Evolutionary conservation across 2,329 filamentous ascomycete genomes (phyloP), one percentile per base, ranked within the genome.

Genomic region (Rutstroemia sp.): DNA sequence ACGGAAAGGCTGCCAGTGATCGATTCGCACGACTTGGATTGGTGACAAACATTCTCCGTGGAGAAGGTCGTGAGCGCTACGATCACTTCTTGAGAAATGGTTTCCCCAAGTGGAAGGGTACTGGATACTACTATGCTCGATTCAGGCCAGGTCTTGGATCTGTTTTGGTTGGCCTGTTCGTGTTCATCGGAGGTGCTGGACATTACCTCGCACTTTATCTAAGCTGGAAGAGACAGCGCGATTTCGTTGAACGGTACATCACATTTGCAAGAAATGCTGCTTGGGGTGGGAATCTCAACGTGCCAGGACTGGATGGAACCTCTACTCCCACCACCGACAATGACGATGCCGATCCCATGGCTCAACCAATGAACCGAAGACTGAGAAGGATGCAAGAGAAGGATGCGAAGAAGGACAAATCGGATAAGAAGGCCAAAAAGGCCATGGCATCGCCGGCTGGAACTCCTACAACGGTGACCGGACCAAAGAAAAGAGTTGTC

Each of bases 81-180:
- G 92, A 99, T 71, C 87, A 96, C 72, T 99, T 97, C 76, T 74
- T 97, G 59, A 75, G 77, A 71, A 91, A 97, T 73, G 94, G 94
- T 60, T 99, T 99, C 76, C 94, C 94, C 34, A 83, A 83, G 56
- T 99, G 94, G 94, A 92, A 92, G 76, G 94, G 94, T 58, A 96
- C 92, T 46, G 92, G 94, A 61, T 99, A 99, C 80, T 99, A 97
- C 80, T 99, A 99, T 77, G 85, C 85, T 67, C 86, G 94, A 57
- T 96, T 92, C 79, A 83, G 94, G 19, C 94, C 94, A 1, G 94
- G 94, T 8, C 77, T 97, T 46, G 90, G 90, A 58, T 88, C 88
- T 14, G 94, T 96, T 47, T 73, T 97, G 52, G 59, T 86, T 25
- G 92, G 92, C 49, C 75, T 95, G 42, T 90, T 97, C 72, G 71